These are phyloP conservation scores for Limnanthes douglasii DNA, from an alignment of 345 rosid genomes.

Conservation along the genomic window DNA sequence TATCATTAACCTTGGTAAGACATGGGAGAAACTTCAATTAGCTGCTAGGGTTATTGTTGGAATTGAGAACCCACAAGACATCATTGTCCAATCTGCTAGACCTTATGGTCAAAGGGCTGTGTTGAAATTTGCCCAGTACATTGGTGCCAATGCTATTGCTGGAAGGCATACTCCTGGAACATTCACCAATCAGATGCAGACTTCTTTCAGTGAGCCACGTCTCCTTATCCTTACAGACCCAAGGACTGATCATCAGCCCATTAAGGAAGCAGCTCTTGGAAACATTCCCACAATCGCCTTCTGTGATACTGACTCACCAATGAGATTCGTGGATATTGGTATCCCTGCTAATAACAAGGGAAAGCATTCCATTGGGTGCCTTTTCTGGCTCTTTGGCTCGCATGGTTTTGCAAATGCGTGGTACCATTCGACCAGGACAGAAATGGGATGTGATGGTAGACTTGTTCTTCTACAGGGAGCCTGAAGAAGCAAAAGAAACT, in stretches of 20 bases:
- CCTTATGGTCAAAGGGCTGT: conserved; percentile 4
- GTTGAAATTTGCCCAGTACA: conserved; percentile 2
- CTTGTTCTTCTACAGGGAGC: conserved; percentile 47
- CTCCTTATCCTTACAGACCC: conserved; percentile 14
- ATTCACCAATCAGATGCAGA: conserved; percentile 4
- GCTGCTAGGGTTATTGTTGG: conserved; percentile 6
- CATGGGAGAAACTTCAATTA: neutral
- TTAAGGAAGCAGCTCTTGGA: conserved; percentile 72
- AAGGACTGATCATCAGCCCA: conserved; percentile 80
- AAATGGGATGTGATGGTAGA: conserved; percentile 10
- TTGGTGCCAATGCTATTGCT: neutral
- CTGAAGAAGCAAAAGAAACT: conserved; percentile 3
- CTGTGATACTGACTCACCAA: conserved; percentile 73
- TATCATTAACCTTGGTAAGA: neutral
- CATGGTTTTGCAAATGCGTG: neutral
- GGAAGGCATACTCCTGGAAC: conserved; percentile 3
- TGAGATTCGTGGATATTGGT: conserved; percentile 64
- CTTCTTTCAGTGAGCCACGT: conserved; percentile 1
- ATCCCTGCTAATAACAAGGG: conserved; percentile 3
- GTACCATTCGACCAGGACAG: neutral
- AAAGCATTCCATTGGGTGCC: conserved; percentile 1
- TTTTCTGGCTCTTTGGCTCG: conserved; percentile 8
- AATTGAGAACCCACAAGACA: conserved; percentile 3
- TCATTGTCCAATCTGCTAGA: conserved; percentile 3
- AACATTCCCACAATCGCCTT: conserved; percentile 72